Evolutionary conservation across 306 rosid genomes (phyloP), one percentile per base, ranked within the genome.

Genomic region (Ormosia emarginata): DNA sequence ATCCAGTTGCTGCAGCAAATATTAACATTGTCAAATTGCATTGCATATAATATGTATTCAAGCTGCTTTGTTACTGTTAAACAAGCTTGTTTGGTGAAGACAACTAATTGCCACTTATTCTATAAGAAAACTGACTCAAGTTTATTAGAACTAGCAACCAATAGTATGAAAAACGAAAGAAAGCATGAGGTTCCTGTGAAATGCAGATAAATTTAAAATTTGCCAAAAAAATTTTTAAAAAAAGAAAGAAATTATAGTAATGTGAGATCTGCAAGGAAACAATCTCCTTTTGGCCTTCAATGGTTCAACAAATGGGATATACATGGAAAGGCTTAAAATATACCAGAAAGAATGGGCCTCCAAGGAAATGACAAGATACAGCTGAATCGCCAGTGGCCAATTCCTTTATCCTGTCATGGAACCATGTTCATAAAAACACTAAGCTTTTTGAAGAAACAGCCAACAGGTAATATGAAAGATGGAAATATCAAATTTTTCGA

Each of bases 301-400:
- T 34, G 13, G 17, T 74, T 37, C 49, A 77, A 55, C 7, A 61
- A 58, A 49, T 71, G 64, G 46, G 49, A 71, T 61, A 65, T 33
- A 57, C 5, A 61, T 1, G 9, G 58, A 34, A 53, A 71, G 67
- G 62, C 32, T 52, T 67, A 32, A 75, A 64, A 63, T 67, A 7
- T 90, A 93, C 98, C 98, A 70, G 98, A 95, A 63, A 95, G 98
- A 89, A 95, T 93, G 3, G 99, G 98, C 83, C 90, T 91, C 99
- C 99, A 93, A 64, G 99, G 99, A 86, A 95, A 93, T 52, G 94
- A 82, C 81, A 95, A 79, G 76, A 88, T 66, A 66, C 98, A 95
- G 46, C 91, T 93, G 79, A 95, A 95, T 77, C 90, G 75, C 98
- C 98, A 93, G 76, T 93, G 98, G 39, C 98, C 97, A 62, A 95